Percentiles rank a stretch among this genome's conserved stretches.
Evolutionary conservation across 2,329 filamentous ascomycete species (phyloP).

Genomic region (Coleophoma eucalyptorum): DNA sequence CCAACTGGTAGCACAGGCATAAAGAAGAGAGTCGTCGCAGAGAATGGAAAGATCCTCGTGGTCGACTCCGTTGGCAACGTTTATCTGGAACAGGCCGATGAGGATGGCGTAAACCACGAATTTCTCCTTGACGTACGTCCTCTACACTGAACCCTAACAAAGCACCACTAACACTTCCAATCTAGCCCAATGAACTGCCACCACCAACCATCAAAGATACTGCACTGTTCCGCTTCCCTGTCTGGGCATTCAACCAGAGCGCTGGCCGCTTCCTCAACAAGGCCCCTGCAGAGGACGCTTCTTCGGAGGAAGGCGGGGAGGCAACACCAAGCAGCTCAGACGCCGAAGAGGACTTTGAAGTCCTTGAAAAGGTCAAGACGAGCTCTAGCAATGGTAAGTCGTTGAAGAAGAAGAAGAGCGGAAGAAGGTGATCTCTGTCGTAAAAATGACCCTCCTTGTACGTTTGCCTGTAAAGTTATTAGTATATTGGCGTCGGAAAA

Average conservation of each 20-base stretch:
- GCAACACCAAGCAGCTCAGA: conserved; percentile 52
- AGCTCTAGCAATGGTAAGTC: conserved; percentile 21
- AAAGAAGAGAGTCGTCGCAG: conserved; percentile 83
- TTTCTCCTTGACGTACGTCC: conserved; percentile 80
- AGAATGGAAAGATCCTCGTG: conserved; percentile 93
- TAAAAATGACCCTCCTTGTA: too few relatives aligned
- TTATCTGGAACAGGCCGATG: conserved; percentile 87
- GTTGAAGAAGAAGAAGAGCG: conserved; percentile 22
- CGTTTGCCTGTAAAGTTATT: too few relatives aligned
- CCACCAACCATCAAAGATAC: conserved; percentile 79
- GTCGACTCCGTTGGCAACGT: conserved; percentile 92
- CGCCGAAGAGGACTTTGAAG: conserved; percentile 54
- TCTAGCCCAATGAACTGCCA: conserved; percentile 72
- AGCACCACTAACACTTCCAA: conserved; percentile 9
- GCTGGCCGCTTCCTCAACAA: conserved; percentile 45
- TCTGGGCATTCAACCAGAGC: conserved; percentile 63
- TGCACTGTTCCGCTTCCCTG: conserved; percentile 72
- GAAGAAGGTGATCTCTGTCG: background rate
- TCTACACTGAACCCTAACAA: conserved; percentile 15
- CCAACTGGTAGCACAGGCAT: conserved; percentile 63
- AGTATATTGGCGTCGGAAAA: too few relatives aligned
- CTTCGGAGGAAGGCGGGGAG: conserved; percentile 32
- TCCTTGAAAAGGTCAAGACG: conserved; percentile 48
- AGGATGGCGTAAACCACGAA: conserved; percentile 78
- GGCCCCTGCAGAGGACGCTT: conserved; percentile 28